Conservation (phyloP, 2,329 filamentous ascomycete species). For the Diaporthe sp. region DNA sequence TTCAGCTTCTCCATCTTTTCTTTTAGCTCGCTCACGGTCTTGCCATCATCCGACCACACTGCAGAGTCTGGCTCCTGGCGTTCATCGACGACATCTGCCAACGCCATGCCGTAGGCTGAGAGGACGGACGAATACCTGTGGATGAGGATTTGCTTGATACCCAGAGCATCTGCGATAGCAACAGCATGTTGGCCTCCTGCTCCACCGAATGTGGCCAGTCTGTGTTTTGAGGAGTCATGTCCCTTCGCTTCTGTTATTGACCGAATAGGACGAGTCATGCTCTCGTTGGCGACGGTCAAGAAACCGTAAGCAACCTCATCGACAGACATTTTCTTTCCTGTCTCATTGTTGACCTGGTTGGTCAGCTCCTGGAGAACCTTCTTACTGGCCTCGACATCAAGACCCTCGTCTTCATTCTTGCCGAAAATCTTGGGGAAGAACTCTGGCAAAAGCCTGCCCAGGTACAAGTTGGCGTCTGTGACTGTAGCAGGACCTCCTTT, state of each 20-base stretch:
- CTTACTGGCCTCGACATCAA: constrained; percentile 83
- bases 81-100: constrained; percentile 94
- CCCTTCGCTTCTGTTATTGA: constrained; percentile 94
- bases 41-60: constrained; percentile 71
- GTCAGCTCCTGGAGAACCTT: constrained; percentile 82
- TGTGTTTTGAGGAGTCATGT: constrained; percentile 89
- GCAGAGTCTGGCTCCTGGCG: constrained; percentile 81
- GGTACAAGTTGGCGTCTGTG: constrained; percentile 91
- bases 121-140: constrained; percentile 91
- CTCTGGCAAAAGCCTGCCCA: constrained; percentile 86
- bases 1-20: constrained; percentile 84
- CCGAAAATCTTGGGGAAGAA: constrained; percentile 98
- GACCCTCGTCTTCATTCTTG: constrained; percentile 84
- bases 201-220: constrained; percentile 92
- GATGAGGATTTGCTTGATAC: constrained; percentile 86
- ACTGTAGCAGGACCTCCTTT: constrained; percentile 92
- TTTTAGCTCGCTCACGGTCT: constrained; percentile 73
- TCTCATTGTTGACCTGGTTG: constrained; percentile 82
- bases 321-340: constrained; percentile 77
- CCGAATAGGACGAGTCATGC: constrained; percentile 91
- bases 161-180: constrained; percentile 88
- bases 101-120: constrained; percentile 92
- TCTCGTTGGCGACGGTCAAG: constrained; percentile 89
- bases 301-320: constrained; percentile 94
- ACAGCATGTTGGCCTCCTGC: constrained; percentile 93